A percentile compares a stretch with the other conserved stretches of the same genome.
Evolutionary conservation across 2,329 filamentous ascomycete genomes (phyloP).

Genomic region (Lecanosticta acicola): DNA sequence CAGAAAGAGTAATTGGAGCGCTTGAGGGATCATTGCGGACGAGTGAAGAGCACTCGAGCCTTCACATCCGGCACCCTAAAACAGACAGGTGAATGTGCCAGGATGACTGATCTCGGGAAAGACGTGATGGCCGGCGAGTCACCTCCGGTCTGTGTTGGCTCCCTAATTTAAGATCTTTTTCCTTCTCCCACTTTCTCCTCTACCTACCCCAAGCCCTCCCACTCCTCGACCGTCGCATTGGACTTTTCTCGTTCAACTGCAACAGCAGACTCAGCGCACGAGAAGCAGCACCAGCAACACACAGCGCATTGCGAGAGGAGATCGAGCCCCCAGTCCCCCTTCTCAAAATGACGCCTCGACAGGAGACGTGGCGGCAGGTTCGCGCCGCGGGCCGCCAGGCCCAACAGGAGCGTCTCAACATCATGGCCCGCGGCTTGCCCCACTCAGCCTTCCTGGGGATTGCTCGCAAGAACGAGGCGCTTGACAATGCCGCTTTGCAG

Average conservation of each 20-base stretch:
- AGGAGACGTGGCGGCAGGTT: background rate
- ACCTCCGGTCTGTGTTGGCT: too few species aligned
- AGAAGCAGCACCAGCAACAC: too few species aligned
- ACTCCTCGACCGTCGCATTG: background rate
- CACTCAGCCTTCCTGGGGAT: background rate
- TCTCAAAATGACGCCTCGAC: background rate
- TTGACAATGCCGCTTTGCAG: background rate
- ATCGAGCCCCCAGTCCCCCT: background rate
- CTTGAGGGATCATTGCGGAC: too few species aligned
- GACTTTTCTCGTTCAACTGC: too few species aligned
- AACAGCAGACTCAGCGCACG: background rate
- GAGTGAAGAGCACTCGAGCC: too few species aligned
- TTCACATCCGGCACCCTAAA: too few species aligned
- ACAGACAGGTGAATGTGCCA: too few species aligned
- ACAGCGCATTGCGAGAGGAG: too few species aligned
- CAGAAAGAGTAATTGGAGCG: too few species aligned
- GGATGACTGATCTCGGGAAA: background rate
- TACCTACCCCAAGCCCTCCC: background rate
- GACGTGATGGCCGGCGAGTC: background rate
- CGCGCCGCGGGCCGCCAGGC: background rate
- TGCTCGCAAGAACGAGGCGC: background rate
- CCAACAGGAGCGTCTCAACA: background rate
- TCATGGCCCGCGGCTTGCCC: too few species aligned
- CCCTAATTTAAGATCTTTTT: background rate
- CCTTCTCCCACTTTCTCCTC: background rate